phyloP scores from a whole-genome alignment of 768 basidiomycete genomes.

The Leucocoprinus leucothites region DNA sequence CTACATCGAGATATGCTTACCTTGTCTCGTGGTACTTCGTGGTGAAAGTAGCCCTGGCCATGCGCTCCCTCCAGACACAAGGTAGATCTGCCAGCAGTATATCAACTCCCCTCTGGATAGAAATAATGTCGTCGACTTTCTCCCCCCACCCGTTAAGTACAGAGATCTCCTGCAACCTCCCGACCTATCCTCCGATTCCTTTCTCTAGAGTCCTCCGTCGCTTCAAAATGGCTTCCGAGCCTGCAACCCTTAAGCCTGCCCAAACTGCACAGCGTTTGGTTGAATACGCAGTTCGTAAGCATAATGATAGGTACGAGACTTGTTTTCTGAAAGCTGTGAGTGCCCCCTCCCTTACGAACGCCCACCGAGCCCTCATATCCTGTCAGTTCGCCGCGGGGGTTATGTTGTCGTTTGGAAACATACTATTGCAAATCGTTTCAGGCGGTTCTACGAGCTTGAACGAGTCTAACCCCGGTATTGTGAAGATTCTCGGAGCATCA shows the following conservation, averaged over 20 bases:
- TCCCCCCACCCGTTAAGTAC: too few relatives aligned
- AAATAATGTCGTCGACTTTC: too few relatives aligned
- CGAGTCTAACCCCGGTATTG: constrained; percentile 60
- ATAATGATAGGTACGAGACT: constrained; percentile 55
- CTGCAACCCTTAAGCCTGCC: constrained; percentile 50
- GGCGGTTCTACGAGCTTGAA: constrained; percentile 56
- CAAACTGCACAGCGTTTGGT: constrained; percentile 59
- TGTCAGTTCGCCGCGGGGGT: constrained; percentile 61
- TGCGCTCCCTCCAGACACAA: too few relatives aligned
- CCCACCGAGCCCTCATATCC: not conserved
- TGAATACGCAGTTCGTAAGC: constrained; percentile 56
- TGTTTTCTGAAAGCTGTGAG: constrained; percentile 70
- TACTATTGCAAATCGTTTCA: constrained; percentile 55
- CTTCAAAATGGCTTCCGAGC: constrained; percentile 15
- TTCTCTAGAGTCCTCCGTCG: too few relatives aligned
- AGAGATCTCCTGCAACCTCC: too few relatives aligned
- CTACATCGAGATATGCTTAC: too few relatives aligned
- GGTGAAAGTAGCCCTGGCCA: too few relatives aligned
- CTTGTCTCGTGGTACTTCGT: too few relatives aligned
- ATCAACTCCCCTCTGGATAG: too few relatives aligned
- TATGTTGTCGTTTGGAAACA: constrained; percentile 76
- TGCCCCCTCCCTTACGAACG: too few relatives aligned
- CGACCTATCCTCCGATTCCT: too few relatives aligned
- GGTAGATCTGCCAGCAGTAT: too few relatives aligned
- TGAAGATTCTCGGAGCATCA: constrained; percentile 62